These are phyloP conservation scores for Lachancea sp. DNA, from an alignment of 805 yeast species.

Conservation along the genomic window DNA sequence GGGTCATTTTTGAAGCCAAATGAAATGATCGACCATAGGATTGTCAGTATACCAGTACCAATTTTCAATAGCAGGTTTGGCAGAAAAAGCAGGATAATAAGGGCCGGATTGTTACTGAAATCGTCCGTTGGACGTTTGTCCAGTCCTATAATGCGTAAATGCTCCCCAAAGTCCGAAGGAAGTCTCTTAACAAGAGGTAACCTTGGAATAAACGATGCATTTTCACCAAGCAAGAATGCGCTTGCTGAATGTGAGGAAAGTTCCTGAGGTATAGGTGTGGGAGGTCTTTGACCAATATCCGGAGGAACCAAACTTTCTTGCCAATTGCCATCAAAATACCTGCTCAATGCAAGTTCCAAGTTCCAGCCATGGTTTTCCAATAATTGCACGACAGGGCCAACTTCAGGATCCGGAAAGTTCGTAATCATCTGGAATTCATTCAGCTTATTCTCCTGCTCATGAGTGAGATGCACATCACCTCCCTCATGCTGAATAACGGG, in stretches of 20 bases:
- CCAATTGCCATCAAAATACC: conserved; percentile 55
- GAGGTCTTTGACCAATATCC: conserved; percentile 3
- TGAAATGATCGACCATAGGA: conserved; percentile 19
- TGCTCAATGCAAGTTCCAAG: conserved; percentile 52
- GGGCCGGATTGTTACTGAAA: conserved; percentile 32
- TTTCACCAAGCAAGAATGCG: conserved; percentile 4
- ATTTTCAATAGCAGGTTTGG: conserved; percentile 41
- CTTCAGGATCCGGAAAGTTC: conserved; percentile 41
- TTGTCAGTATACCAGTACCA: conserved; percentile 15
- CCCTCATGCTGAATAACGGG: conserved; percentile 21
- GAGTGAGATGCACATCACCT: conserved; percentile 31
- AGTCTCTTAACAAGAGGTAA: conserved; percentile 32
- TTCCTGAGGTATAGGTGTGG: not conserved
- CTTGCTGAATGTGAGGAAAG: not conserved
- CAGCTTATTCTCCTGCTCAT: conserved; percentile 39
- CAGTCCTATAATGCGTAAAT: conserved; percentile 23
- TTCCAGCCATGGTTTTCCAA: conserved; percentile 52
- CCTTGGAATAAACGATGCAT: conserved; percentile 17
- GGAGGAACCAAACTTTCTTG: conserved; percentile 16
- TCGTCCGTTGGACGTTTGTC: conserved; percentile 10
- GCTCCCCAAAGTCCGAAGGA: conserved; percentile 26
- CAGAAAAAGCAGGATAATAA: conserved; percentile 47
- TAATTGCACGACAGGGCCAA: conserved; percentile 41
- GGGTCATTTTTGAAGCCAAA: conserved; percentile 17
- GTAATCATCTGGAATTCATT: conserved; percentile 47